Evolutionary conservation across 2,329 filamentous ascomycete genomes (phyloP), one percentile per base, ranked within the genome.

Genomic region (Phaeosphaeriaceae sp.): DNA sequence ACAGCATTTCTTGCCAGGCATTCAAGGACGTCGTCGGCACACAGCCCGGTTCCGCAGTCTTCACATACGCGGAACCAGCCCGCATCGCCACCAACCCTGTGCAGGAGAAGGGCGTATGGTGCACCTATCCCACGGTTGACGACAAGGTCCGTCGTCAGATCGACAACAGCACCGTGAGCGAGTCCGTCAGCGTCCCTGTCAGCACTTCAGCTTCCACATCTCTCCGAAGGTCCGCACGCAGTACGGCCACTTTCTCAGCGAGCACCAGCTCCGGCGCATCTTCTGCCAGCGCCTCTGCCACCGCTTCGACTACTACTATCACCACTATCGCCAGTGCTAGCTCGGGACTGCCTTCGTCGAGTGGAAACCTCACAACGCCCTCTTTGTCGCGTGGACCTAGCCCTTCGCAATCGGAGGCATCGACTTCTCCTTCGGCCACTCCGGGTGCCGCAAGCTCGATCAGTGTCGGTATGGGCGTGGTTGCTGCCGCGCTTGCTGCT

Each of bases 41-140:
- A 13, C 41, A 57, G 11, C 51, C 52, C 36, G 69, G 69, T 31
- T 67, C 63, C 44, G 63, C 63, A 6, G 17, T 51, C 31, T 73
- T 73, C 66, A 70, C 56, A 19, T 54, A 41, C 42, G 48, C 47
- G 21, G 49, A 45, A 17, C 63, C 63, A 1, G 70, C 68, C 3
- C 31, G 60, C 4, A 73, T 73, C 48, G 44, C 63, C 25, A 70
- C 67, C n/a, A 73, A 70, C 53, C 68, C 70, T 41, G 63, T 67
- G 2, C 61, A 68, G 42, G 59, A 63, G 27, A 53, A 49, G 15
- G 56, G 63, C 13, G 56, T 72, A 19, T 36, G 53, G 6, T 71
- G 68, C 59, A 56, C 48, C 13, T 24, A 52, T 31, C 10, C 31
- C 21, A 42, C 25, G 7, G 31, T 27, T 5, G 17, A 21, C 21